phyloP scores from a whole-genome alignment of 2,329 filamentous ascomycete species.

The Colletotrichum coccodes region DNA sequence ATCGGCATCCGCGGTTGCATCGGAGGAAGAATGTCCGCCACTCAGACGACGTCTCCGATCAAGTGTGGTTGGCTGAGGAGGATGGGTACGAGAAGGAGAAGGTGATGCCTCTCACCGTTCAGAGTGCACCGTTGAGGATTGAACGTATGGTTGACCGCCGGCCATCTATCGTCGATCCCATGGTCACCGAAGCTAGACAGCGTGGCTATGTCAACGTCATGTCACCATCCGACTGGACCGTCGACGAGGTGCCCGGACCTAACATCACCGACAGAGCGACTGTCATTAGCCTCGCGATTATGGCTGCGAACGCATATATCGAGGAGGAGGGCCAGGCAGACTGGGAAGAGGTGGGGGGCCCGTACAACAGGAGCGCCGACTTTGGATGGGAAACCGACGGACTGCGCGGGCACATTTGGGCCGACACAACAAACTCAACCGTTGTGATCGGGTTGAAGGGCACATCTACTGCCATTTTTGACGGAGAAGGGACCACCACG shows the following conservation, averaged over 20 bases:
- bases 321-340: slow-evolving; percentile 75
- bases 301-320: slow-evolving; percentile 92
- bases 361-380: slow-evolving; percentile 86
- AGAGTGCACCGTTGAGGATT: slow-evolving; percentile 75
- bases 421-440: slow-evolving; percentile 85
- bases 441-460: slow-evolving; percentile 94
- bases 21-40: slow-evolving; percentile 76
- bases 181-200: slow-evolving; percentile 78
- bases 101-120: slow-evolving; percentile 65
- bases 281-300: slow-evolving; percentile 84
- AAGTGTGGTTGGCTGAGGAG: slow-evolving; percentile 70
- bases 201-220: slow-evolving; percentile 75
- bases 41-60: slow-evolving; percentile 57
- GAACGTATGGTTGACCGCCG: slow-evolving; percentile 84
- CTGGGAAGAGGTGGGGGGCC: slow-evolving; percentile 83
- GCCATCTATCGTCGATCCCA: slow-evolving; percentile 78
- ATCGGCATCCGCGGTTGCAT: slow-evolving; percentile 81
- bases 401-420: slow-evolving; percentile 90
- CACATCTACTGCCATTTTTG: slow-evolving; percentile 89
- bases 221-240: slow-evolving; percentile 81
- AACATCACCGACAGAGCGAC: slow-evolving; percentile 88
- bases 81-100: slow-evolving; percentile 64
- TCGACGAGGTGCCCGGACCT: slow-evolving; percentile 81
- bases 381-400: slow-evolving; percentile 96
- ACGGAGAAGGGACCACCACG: slow-evolving; percentile 95